phyloP scores from a whole-genome alignment of 2,329 filamentous ascomycete species.

The Trematosphaeria pertusa region DNA sequence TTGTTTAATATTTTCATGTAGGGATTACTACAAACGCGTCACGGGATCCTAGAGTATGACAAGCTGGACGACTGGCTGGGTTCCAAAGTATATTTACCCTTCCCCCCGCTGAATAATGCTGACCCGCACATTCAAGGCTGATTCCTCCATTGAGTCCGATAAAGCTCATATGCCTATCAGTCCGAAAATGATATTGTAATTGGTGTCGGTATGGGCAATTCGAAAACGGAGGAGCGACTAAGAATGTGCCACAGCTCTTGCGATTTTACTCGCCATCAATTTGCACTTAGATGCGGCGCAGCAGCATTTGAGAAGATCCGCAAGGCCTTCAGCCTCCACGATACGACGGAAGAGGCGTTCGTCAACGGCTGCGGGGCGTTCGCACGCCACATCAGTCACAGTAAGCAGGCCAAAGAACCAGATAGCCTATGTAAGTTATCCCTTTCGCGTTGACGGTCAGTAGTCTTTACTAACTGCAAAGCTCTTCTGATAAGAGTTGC shows the following conservation, averaged over 20 bases:
- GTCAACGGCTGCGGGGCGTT: constrained; percentile 19
- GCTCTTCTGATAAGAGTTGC: constrained; percentile 16
- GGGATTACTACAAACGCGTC: background rate
- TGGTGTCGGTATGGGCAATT: background rate
- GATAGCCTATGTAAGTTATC: constrained; percentile 7
- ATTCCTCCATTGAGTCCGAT: background rate
- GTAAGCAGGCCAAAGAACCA: background rate
- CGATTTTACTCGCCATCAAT: background rate
- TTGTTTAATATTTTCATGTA: too few relatives aligned
- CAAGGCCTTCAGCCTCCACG: constrained; percentile 12
- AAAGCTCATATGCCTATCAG: background rate
- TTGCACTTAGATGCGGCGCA: background rate
- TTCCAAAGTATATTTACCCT: background rate
- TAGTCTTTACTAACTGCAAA: too few relatives aligned
- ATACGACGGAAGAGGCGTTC: constrained; percentile 15
- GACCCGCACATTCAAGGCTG: background rate
- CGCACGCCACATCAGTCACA: constrained; percentile 2
- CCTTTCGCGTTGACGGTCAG: too few relatives aligned
- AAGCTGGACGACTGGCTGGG: constrained; percentile 1
- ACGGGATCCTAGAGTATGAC: background rate
- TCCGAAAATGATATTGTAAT: background rate
- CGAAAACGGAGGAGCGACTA: background rate
- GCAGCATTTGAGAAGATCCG: constrained; percentile 2
- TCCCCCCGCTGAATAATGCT: background rate
- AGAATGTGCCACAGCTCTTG: background rate